Percentiles rank a stretch among this genome's conserved stretches.
Conservation (phyloP, 1,284 basidiomycete species). For the Ustilago xerochloae region DNA sequence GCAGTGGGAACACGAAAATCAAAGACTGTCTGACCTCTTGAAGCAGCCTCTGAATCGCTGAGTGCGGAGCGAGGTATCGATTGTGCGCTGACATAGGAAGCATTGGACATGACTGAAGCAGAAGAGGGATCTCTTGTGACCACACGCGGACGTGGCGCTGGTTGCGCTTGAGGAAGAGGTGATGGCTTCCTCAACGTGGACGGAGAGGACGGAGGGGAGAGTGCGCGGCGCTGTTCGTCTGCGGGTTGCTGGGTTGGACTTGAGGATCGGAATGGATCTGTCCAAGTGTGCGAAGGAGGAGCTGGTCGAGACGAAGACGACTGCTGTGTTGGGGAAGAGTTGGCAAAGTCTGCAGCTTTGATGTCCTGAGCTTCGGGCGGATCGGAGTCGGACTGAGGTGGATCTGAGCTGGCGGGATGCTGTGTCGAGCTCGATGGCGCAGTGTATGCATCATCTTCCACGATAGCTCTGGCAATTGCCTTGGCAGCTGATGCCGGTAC, state of each 20-base stretch:
- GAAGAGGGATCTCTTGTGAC: slow-evolving; percentile 38
- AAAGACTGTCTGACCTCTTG: slow-evolving; percentile 7
- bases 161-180: slow-evolving; percentile 4
- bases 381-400: background rate
- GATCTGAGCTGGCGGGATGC: background rate
- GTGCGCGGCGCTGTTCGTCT: background rate
- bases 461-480: slow-evolving; percentile 41
- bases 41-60: slow-evolving; percentile 39
- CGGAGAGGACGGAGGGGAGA: slow-evolving; percentile 14
- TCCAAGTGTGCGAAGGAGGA: slow-evolving; percentile 9
- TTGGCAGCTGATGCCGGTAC: slow-evolving; percentile 33
- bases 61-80: slow-evolving; percentile 25
- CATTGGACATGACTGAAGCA: slow-evolving; percentile 33
- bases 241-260: background rate
- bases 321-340: background rate
- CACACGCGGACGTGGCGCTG: slow-evolving; percentile 14
- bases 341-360: slow-evolving; percentile 11
- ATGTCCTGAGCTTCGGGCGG: slow-evolving; percentile 3
- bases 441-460: slow-evolving; percentile 24
- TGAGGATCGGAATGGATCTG: slow-evolving; percentile 11
- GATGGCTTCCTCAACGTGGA: background rate
- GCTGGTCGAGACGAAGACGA: background rate
- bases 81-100: slow-evolving; percentile 44
- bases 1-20: background rate
- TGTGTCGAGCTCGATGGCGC: background rate